Conservation (phyloP, 805 yeast genomes). For the Kodamaea leandrae region DNA sequence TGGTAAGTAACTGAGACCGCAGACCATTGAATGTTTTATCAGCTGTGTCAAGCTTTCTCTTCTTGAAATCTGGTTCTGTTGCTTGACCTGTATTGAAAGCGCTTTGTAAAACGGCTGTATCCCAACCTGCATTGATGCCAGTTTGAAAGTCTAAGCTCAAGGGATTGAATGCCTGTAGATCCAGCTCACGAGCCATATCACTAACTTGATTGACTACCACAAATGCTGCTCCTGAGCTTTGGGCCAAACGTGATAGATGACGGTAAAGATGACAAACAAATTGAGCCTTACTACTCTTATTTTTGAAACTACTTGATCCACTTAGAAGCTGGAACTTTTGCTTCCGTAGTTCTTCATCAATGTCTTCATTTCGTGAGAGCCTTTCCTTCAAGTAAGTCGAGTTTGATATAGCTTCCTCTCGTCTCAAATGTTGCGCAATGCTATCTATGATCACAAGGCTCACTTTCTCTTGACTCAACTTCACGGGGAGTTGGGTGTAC, state of each 20-base stretch:
- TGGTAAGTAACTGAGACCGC: neutral
- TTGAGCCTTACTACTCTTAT: constrained; percentile 17
- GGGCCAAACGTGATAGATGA: constrained; percentile 19
- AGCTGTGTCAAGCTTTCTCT: neutral
- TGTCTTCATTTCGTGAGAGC: constrained; percentile 19
- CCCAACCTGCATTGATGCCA: constrained; percentile 25
- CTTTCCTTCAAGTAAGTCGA: constrained; percentile 35
- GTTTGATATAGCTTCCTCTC: constrained; percentile 43
- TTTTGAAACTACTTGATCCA: constrained; percentile 24
- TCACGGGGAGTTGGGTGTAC: constrained; percentile 60
- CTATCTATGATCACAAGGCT: constrained; percentile 75
- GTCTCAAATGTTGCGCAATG: constrained; percentile 75
- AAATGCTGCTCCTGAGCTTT: constrained; percentile 16
- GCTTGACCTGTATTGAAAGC: neutral
- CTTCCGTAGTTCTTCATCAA: constrained; percentile 15
- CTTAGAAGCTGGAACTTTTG: constrained; percentile 22
- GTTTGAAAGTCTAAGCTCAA: constrained; percentile 18
- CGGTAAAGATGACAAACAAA: constrained; percentile 19
- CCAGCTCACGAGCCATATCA: constrained; percentile 13
- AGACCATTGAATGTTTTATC: neutral
- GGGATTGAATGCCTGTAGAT: constrained; percentile 13
- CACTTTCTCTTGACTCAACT: constrained; percentile 30
- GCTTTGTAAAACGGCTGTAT: constrained; percentile 8
- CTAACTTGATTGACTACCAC: constrained; percentile 27
- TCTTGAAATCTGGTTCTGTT: neutral